These are phyloP conservation scores for Colletotrichum zoysiae DNA, from an alignment of 2,329 filamentous ascomycete species.

Conservation along the genomic window DNA sequence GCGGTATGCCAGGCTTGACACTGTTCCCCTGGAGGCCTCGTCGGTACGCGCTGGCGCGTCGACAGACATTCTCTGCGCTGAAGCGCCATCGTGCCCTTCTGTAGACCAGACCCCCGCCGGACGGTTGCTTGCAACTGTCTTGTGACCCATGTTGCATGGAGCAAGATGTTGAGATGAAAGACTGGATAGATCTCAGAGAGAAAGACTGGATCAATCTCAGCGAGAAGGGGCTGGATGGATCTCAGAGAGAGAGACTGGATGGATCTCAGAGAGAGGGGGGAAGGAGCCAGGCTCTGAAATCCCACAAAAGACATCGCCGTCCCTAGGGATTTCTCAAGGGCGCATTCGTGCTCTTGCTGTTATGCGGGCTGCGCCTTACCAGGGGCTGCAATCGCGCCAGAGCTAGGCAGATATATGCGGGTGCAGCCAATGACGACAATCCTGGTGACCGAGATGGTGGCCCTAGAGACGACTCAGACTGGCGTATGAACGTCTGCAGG, in stretches of 20 bases:
- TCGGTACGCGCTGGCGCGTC: background rate
- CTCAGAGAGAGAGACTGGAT: background rate
- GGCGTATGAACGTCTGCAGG: background rate
- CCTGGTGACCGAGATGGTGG: background rate
- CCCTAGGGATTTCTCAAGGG: slow-evolving; percentile 14
- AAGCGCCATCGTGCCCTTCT: background rate
- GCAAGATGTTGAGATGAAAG: background rate
- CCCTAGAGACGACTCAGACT: background rate
- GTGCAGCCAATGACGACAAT: slow-evolving; percentile 23
- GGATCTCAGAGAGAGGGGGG: background rate
- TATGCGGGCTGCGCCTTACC: slow-evolving; percentile 29
- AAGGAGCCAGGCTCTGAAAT: slow-evolving; percentile 3
- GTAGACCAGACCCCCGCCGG: background rate
- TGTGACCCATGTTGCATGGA: slow-evolving; percentile 25
- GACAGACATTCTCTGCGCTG: background rate
- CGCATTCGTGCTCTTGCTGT: slow-evolving; percentile 30
- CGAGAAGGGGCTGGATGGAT: too few relatives aligned
- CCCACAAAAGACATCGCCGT: background rate
- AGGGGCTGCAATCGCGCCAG: slow-evolving; percentile 1
- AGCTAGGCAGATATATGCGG: slow-evolving; percentile 6
- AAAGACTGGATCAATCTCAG: too few relatives aligned
- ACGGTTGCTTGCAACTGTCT: background rate
- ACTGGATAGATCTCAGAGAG: background rate
- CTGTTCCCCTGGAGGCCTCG: slow-evolving; percentile 9
- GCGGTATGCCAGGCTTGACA: slow-evolving; percentile 14